Evolutionary conservation across 495 filamentous ascomycete species (phyloP), one percentile per base, ranked within the genome.

Genomic region (Penicillium cinerascens): DNA sequence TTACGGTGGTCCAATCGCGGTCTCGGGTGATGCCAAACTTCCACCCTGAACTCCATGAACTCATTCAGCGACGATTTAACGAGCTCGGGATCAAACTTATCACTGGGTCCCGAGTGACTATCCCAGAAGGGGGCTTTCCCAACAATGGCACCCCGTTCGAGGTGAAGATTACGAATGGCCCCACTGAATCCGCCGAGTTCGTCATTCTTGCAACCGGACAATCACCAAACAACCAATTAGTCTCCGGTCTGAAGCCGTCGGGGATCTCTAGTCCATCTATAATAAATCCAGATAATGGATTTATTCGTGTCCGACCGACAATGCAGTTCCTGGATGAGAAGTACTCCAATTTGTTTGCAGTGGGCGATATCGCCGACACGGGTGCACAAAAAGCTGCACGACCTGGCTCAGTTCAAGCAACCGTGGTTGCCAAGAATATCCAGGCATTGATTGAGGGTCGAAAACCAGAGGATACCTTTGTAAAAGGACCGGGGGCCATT

Each of bases 321-420:
- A 65, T 87, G 57, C 83, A 85, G 56, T 70, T 87, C 40, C 47
- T 62, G 1, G 75, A 80, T 56, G 60, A 64, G 5, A 49, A 69
- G n/a, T 68, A 76, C 35, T 63, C 73, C 0, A 71, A 82, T 42
- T 56, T 87, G 2, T 87, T 81, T 51, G 79, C 75, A 0, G 71
- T 82, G 10, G 83, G 83, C 1, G 83, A 87, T 54, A 82, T 87
- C 20, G 82, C 82, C 6, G 77, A 81, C 40, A 81, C 81, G 1
- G 75, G 77, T 15, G 75, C 77, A 1, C 76, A 77, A 35, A 82
- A 79, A 42, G 83, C 80, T 44, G 79, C 78, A 13, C 67, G 82
- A 13, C 79, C 81, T 0, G 76, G 74, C 1, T 57, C 69, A 6
- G 67, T 69, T 11, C 83, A 87, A 59, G 77, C 80, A 5, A 69